These are phyloP conservation scores for Toxicodendron radicans DNA, from an alignment of 345 rosid species.

Conservation along the genomic window DNA sequence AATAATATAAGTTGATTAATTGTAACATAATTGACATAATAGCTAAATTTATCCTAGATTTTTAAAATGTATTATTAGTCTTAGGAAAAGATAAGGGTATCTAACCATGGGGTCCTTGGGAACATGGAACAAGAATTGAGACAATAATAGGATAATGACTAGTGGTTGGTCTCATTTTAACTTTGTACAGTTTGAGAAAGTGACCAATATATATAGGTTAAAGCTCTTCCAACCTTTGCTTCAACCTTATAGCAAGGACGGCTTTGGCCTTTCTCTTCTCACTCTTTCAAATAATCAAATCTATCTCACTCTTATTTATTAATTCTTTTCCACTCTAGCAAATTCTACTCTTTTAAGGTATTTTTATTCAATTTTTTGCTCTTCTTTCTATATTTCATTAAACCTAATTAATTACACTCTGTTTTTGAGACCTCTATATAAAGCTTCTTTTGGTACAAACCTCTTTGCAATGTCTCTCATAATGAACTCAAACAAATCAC, in stretches of 20 bases:
- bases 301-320: background rate
- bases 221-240: conserved; percentile 15
- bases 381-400: background rate
- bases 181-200: conserved; percentile 1
- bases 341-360: background rate
- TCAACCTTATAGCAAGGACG: background rate
- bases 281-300: background rate
- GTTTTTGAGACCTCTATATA: conserved; percentile 12
- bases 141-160: background rate
- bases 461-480: conserved; percentile 17
- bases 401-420: background rate
- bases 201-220: background rate
- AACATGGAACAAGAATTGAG: background rate
- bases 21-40: too few species aligned
- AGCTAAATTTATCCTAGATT: too few species aligned
- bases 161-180: background rate
- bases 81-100: too few species aligned
- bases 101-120: background rate
- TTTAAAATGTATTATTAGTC: too few species aligned
- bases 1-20: too few species aligned
- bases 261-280: conserved; percentile 22
- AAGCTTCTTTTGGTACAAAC: background rate
- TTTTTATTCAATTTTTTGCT: background rate
- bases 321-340: background rate
- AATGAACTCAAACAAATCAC: conserved; percentile 26